These are phyloP conservation scores for Aquilaria malaccensis DNA, from an alignment of 345 rosid genomes.

Conservation along the genomic window DNA sequence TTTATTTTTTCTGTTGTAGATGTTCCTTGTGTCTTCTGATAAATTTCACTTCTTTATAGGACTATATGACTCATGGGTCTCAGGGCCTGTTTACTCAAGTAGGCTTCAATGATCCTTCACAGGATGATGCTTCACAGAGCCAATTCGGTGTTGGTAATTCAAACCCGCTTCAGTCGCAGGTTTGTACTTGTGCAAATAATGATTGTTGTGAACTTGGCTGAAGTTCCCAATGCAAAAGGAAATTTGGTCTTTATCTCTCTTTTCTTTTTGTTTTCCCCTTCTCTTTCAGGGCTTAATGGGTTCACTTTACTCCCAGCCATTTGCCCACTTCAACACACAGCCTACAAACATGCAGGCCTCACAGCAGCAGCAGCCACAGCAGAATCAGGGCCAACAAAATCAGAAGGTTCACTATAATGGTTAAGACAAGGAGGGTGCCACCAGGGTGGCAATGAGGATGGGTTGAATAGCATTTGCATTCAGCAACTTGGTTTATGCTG, in stretches of 20 bases:
- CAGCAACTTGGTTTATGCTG: constrained; percentile 75
- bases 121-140: constrained; percentile 76
- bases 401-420: constrained; percentile 79
- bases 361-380: constrained; percentile 70
- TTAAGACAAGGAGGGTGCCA: constrained; percentile 28
- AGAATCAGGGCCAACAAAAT: constrained; percentile 69
- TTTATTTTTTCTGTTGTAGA: not conserved
- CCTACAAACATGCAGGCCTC: constrained; percentile 62
- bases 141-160: constrained; percentile 75
- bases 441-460: constrained; percentile 28
- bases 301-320: constrained; percentile 95
- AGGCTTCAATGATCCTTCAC: constrained; percentile 77
- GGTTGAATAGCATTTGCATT: constrained; percentile 59
- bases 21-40: constrained; percentile 5
- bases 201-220: not conserved
- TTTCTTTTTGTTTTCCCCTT: not conserved
- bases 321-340: constrained; percentile 73
- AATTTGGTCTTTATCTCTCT: not conserved
- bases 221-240: not conserved
- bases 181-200: constrained; percentile 18
- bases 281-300: constrained; percentile 72
- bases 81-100: constrained; percentile 93
- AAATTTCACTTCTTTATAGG: constrained; percentile 31
- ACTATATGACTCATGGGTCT: constrained; percentile 87
- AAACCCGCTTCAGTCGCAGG: constrained; percentile 88